phyloP scores from a whole-genome alignment of 2,329 filamentous ascomycete species.

The Trichoderma sp. region DNA sequence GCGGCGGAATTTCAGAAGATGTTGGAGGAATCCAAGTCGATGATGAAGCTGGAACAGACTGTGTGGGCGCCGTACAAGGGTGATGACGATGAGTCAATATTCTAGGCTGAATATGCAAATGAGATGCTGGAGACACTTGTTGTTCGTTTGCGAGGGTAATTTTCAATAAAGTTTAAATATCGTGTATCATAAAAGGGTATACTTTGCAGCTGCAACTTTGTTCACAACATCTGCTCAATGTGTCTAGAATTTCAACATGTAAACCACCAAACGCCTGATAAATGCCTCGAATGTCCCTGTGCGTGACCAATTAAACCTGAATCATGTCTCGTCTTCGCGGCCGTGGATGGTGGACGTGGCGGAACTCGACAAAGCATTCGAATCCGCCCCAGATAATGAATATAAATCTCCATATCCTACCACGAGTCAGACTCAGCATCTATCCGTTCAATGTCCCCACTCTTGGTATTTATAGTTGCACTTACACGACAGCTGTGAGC shows the following conservation, averaged over 20 bases:
- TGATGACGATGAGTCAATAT: background rate
- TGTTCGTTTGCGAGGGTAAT: background rate
- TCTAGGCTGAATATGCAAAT: background rate
- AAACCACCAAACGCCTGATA: conserved; percentile 8
- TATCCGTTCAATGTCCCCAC: background rate
- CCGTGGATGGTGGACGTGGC: background rate
- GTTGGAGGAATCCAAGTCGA: background rate
- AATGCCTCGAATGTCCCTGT: background rate
- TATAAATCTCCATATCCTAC: conserved; percentile 24
- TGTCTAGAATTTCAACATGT: background rate
- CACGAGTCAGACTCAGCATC: background rate
- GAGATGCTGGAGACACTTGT: background rate
- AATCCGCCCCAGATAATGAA: conserved; percentile 25
- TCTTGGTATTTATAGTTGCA: background rate
- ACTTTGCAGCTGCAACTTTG: background rate
- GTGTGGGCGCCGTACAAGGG: background rate
- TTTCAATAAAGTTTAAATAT: background rate
- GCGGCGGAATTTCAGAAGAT: background rate
- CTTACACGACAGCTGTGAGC: conserved; percentile 24
- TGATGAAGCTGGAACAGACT: background rate
- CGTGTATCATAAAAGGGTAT: conserved; percentile 6
- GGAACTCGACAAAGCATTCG: conserved; percentile 22
- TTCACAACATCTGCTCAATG: background rate
- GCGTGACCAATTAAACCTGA: background rate
- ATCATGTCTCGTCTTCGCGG: conserved; percentile 1